Evolutionary conservation across 176 grass and related monocot species (phyloP).

Genomic region (Hordeum marinum): DNA sequence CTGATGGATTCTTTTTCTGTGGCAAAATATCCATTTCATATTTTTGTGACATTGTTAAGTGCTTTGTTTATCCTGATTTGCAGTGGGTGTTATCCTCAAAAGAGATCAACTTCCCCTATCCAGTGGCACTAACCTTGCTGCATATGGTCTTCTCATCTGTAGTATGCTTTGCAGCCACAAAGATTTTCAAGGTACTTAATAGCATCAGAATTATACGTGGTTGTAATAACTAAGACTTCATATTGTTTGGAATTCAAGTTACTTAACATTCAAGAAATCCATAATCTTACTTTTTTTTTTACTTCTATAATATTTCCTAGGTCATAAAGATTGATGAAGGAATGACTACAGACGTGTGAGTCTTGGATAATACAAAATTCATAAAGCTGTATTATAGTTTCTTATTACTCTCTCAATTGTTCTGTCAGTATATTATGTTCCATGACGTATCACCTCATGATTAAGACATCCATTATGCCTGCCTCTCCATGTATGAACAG

Average conservation of each 20-base stretch:
- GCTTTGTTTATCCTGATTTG: conserved; percentile 30
- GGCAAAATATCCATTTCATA: neutral
- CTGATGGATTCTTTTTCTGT: neutral
- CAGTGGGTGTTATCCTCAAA: conserved; percentile 98
- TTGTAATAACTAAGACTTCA: neutral
- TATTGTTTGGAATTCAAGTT: neutral
- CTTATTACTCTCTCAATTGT: conserved; percentile 8
- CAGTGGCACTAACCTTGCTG: conserved; percentile 88
- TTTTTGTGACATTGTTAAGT: conserved; percentile 8
- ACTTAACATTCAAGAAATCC: conserved; percentile 10
- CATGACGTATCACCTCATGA: neutral
- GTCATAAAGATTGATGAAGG: conserved; percentile 95
- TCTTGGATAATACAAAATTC: conserved; percentile 22
- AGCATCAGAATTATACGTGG: neutral
- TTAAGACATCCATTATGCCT: neutral
- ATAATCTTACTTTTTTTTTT: conserved; percentile 33
- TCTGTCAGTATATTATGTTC: conserved; percentile 12
- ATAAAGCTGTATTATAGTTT: conserved; percentile 7
- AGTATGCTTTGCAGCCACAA: conserved; percentile 80
- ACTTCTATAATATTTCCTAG: conserved; percentile 53
- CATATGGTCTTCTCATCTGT: conserved; percentile 98
- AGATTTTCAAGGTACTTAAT: conserved; percentile 86
- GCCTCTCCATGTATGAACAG: neutral
- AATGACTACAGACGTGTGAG: conserved; percentile 96
- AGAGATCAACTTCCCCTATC: conserved; percentile 98